Evolutionary conservation across 2,329 filamentous ascomycete genomes (phyloP).

Genomic region (Aplosporella prunicola): DNA sequence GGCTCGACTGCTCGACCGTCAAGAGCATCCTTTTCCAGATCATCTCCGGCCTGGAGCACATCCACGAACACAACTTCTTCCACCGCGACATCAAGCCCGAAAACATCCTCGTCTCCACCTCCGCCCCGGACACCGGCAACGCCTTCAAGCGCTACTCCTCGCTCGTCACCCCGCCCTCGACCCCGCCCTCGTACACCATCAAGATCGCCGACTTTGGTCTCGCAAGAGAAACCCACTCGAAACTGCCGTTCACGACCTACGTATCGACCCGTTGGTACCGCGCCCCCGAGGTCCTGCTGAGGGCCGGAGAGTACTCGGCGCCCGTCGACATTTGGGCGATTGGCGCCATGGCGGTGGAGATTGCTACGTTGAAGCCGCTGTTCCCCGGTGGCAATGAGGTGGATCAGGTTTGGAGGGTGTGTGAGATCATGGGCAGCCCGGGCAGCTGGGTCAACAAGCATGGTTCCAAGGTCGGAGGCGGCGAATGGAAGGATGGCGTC

Average conservation of each 20-base stretch:
- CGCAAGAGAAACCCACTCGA: slow-evolving; percentile 94
- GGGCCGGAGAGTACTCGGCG: slow-evolving; percentile 92
- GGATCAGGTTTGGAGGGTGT: slow-evolving; percentile 97
- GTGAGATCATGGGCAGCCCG: slow-evolving; percentile 98
- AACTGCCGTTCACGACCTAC: slow-evolving; percentile 93
- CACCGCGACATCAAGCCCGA: slow-evolving; percentile 99
- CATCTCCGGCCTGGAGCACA: slow-evolving; percentile 89
- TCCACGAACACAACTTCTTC: slow-evolving; percentile 95
- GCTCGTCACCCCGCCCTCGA: slow-evolving; percentile 88
- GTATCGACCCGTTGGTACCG: slow-evolving; percentile 95
- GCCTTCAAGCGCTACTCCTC: slow-evolving; percentile 89
- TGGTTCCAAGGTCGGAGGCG: slow-evolving; percentile 77
- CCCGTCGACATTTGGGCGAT: slow-evolving; percentile 98
- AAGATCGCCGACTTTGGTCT: slow-evolving; percentile 98
- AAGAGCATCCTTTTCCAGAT: slow-evolving; percentile 99
- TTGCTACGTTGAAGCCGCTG: slow-evolving; percentile 89
- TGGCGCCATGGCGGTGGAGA: slow-evolving; percentile 96
- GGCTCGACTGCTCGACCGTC: slow-evolving; percentile 77
- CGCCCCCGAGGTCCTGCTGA: slow-evolving; percentile 84
- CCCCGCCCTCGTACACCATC: slow-evolving; percentile 85
- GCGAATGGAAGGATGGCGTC: slow-evolving; percentile 94
- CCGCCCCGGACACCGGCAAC: slow-evolving; percentile 69
- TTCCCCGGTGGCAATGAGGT: slow-evolving; percentile 98
- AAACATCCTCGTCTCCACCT: slow-evolving; percentile 94
- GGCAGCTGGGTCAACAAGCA: slow-evolving; percentile 97